Evolutionary conservation across 1,139 yeast species (phyloP).

Genomic region (Pichia terricola): DNA sequence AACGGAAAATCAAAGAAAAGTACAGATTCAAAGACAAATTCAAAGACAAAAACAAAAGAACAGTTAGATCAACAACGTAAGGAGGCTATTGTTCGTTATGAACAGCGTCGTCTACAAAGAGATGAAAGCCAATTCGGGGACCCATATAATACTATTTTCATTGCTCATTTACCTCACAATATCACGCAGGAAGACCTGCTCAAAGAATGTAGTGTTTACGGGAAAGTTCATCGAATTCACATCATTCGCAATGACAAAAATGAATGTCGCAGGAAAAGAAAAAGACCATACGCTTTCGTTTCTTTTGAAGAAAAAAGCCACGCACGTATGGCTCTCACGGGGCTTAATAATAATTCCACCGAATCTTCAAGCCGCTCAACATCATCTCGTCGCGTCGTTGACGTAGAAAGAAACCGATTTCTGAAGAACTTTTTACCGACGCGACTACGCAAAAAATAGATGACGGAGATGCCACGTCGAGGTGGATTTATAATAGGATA

Average conservation of each 20-base stretch:
- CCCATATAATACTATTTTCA: not conserved
- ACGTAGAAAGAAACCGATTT: constrained; percentile 75
- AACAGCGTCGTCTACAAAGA: no score
- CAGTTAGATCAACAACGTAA: no score
- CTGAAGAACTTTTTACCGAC: constrained; percentile 76
- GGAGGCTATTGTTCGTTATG: no score
- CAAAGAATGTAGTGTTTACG: not conserved
- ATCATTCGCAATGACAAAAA: no score
- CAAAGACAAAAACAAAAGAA: no score
- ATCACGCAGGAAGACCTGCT: not conserved
- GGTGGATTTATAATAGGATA: no score
- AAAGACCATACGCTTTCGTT: not conserved
- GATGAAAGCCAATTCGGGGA: not conserved
- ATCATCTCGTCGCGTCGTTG: constrained; percentile 42
- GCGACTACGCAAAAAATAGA: constrained; percentile 31
- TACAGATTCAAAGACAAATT: no score
- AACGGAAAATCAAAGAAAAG: no score
- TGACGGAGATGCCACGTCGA: no score
- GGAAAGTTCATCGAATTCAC: not conserved
- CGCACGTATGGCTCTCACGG: not conserved
- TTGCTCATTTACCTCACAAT: not conserved
- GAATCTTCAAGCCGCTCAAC: no score
- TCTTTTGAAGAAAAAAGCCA: not conserved
- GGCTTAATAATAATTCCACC: no score
- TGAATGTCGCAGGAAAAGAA: not conserved